phyloP scores from a whole-genome alignment of 1,139 yeast genomes.

The Eremothecium gossypii region DNA sequence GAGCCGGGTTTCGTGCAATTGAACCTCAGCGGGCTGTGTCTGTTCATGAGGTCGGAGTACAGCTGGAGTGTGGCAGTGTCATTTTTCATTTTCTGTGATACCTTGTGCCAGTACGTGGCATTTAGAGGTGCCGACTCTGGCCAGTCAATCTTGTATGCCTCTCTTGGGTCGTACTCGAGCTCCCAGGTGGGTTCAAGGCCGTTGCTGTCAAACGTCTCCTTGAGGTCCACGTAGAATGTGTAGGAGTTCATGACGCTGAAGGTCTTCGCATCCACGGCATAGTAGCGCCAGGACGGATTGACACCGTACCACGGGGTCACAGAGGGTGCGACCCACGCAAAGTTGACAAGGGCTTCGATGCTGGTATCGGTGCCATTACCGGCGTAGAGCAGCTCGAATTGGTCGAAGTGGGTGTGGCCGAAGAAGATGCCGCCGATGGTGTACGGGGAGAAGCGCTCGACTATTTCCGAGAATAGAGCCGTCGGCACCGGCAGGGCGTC shows the following conservation, averaged over 20 bases:
- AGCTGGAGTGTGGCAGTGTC: slow-evolving; percentile 38
- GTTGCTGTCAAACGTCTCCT: slow-evolving; percentile 41
- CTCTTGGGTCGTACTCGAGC: slow-evolving; percentile 48
- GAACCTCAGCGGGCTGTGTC: slow-evolving; percentile 45
- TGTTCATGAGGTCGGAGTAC: slow-evolving; percentile 40
- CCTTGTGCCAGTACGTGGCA: slow-evolving; percentile 50
- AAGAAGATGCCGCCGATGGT: slow-evolving; percentile 61
- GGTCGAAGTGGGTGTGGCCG: slow-evolving; percentile 68
- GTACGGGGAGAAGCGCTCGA: slow-evolving; percentile 59
- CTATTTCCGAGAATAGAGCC: slow-evolving; percentile 44
- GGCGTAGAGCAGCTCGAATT: slow-evolving; percentile 49
- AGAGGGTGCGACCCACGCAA: slow-evolving; percentile 61
- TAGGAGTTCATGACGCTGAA: slow-evolving; percentile 52
- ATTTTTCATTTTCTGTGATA: slow-evolving; percentile 29
- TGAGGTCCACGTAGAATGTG: slow-evolving; percentile 47
- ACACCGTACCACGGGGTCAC: slow-evolving; percentile 51
- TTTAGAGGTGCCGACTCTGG: slow-evolving; percentile 45
- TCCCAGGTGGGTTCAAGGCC: slow-evolving; percentile 47
- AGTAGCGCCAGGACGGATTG: slow-evolving; percentile 68
- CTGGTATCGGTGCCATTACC: slow-evolving; percentile 31
- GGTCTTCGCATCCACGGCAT: slow-evolving; percentile 55
- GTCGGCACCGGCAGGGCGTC: slow-evolving; percentile 60
- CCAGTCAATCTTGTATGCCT: slow-evolving; percentile 42
- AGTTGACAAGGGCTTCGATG: slow-evolving; percentile 39
- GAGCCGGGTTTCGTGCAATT: slow-evolving; percentile 35